These are phyloP conservation scores for Vitis vinifera DNA, from an alignment of 164 flowering plant genomes.

Conservation along the genomic window DNA sequence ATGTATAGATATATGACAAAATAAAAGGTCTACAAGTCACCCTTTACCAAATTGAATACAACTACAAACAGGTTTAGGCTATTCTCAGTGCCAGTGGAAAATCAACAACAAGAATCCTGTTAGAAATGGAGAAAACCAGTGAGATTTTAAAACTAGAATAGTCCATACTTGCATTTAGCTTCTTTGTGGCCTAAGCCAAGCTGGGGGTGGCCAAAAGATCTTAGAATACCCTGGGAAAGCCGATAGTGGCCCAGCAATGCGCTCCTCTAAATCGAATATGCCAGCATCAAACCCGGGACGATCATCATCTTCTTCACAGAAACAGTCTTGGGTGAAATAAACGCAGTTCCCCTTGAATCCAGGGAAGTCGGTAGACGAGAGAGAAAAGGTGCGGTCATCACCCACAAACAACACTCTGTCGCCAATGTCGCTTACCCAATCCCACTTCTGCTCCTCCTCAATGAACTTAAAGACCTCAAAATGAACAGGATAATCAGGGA, in stretches of 20 bases:
- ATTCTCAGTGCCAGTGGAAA: too few relatives aligned
- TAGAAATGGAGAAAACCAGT: too few relatives aligned
- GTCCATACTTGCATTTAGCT: background rate
- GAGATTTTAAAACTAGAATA: too few relatives aligned
- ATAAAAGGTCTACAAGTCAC: too few relatives aligned
- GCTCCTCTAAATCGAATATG: constrained; percentile 1
- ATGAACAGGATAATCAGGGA: background rate
- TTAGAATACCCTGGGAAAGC: background rate
- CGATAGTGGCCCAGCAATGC: background rate
- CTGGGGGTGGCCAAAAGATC: constrained; percentile 7
- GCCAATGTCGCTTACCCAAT: constrained; percentile 15
- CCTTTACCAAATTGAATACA: too few relatives aligned
- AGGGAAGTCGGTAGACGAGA: constrained; percentile 4
- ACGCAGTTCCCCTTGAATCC: constrained; percentile 22
- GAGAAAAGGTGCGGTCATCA: constrained; percentile 11
- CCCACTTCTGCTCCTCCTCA: constrained; percentile 17
- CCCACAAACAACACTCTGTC: constrained; percentile 13
- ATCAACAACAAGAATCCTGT: too few relatives aligned
- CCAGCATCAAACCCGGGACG: background rate
- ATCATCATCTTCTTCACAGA: background rate
- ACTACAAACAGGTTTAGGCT: too few relatives aligned
- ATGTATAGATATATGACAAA: too few relatives aligned
- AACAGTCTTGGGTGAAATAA: background rate
- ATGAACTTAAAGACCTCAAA: constrained; percentile 12
- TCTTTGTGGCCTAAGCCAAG: background rate